Conservation (phyloP, 2,329 filamentous ascomycete genomes). For the Colletotrichum sp. region DNA sequence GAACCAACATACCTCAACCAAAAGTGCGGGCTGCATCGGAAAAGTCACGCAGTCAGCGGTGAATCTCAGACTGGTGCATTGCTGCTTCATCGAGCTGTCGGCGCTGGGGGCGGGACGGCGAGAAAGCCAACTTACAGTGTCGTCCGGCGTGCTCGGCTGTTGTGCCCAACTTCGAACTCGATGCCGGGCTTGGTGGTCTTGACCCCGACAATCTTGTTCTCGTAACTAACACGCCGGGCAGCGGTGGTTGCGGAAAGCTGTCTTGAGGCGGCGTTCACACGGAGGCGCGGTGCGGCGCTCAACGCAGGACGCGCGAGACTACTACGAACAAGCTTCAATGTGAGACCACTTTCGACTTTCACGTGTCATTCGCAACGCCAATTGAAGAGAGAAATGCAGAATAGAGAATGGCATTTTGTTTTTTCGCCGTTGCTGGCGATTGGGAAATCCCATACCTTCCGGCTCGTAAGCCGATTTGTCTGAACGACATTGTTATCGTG, state of each 20-base stretch:
- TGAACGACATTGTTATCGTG: slow-evolving; percentile 1
- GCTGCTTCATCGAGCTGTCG: background rate
- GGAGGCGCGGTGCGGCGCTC: background rate
- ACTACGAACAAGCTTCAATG: background rate
- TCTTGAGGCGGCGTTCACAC: background rate
- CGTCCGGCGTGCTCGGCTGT: background rate
- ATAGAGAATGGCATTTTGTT: background rate
- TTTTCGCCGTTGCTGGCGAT: background rate
- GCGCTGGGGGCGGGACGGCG: background rate
- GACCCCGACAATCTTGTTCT: background rate
- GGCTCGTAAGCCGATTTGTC: slow-evolving; percentile 1
- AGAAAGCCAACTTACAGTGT: slow-evolving; percentile 15
- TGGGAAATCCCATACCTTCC: slow-evolving; percentile 2
- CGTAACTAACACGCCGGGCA: background rate
- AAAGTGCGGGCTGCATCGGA: slow-evolving; percentile 16
- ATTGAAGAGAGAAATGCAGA: background rate
- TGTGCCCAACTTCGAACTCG: background rate
- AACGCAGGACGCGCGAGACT: slow-evolving; percentile 1
- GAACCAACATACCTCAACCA: slow-evolving; percentile 21
- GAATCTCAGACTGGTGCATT: background rate
- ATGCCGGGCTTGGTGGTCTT: slow-evolving; percentile 4
- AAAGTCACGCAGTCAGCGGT: background rate
- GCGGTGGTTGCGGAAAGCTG: slow-evolving; percentile 6
- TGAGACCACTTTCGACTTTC: background rate
- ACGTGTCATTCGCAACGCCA: background rate